These are phyloP conservation scores for Rubia tinctorum DNA, from an alignment of 305 asterid species.

Conservation along the genomic window DNA sequence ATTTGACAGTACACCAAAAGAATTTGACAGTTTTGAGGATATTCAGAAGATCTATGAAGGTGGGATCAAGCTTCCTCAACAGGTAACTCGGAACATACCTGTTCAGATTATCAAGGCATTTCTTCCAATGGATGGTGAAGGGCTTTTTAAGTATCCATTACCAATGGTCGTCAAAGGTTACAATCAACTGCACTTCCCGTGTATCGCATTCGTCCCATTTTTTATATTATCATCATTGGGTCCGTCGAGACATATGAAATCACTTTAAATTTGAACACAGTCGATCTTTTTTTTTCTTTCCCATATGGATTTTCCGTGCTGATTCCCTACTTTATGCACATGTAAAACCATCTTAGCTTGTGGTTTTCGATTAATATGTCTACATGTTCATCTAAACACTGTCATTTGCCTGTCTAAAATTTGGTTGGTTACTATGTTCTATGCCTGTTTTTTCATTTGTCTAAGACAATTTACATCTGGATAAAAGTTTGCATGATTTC, in stretches of 20 bases:
- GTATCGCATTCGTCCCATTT: too few species aligned
- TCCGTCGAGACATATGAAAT: neutral
- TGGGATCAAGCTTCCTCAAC: slow-evolving; percentile 53
- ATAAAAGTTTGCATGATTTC: slow-evolving; percentile 5
- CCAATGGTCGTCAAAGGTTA: slow-evolving; percentile 62
- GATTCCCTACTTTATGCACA: too few species aligned
- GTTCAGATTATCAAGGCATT: slow-evolving; percentile 52
- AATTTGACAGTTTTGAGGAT: slow-evolving; percentile 56
- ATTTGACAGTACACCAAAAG: slow-evolving; percentile 39
- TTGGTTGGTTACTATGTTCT: neutral
- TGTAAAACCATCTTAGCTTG: too few species aligned
- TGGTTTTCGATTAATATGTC: too few species aligned
- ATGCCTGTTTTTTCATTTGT: neutral
- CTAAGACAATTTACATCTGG: neutral
- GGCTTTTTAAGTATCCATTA: slow-evolving; percentile 57
- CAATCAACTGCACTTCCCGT: neutral
- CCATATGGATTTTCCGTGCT: too few species aligned
- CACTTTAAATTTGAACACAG: too few species aligned
- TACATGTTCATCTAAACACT: too few species aligned
- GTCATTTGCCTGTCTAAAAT: too few species aligned
- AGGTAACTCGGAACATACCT: slow-evolving; percentile 36
- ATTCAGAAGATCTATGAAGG: slow-evolving; percentile 44
- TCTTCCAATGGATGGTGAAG: slow-evolving; percentile 56
- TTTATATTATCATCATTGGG: neutral
- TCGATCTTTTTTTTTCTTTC: too few species aligned